Base-by-base conservation (phyloP, 2,329 filamentous ascomycete genomes). In the Sarocladium kiliense region DNA sequence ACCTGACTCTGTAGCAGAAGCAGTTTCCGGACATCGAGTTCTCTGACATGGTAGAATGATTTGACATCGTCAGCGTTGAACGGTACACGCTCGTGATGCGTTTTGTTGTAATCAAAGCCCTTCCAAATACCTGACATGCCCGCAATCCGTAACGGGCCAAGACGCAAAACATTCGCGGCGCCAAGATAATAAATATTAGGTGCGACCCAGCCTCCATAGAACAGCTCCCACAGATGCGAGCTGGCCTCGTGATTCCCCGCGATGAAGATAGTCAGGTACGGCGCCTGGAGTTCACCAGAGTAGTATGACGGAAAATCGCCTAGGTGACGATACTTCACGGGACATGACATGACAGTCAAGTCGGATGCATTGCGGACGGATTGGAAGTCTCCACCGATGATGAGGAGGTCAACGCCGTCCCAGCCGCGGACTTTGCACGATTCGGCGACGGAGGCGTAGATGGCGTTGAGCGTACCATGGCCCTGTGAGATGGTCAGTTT, bases 161-260 rank as follows among this genome's bases (percentile, higher is more conserved):
- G 77, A 18, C 87, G 86, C 39, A 99, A 68, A 9, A 99, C 86
- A 66, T 96, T 97, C 57, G 94, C 91, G 32, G 91, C 90, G 50
- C 94, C 94, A 69, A 97, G 80, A 72, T 97, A 99, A 77, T 97
- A 99, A 60, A 99, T 97, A 62, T 94, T 96, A 9, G 91, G 91
- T 7, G 93, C 93, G 5, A 91, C 94, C 94, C 94, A 99, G 53
- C 94, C 94, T 53, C 94, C 94, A 67, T 97, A 96, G 74, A 90
- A 96, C 0, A 99, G 81, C 72, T 99, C 94, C 77, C 86, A 94
- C 4, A 96, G 76, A 70, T 97, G 85, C 53, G 89, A 91, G 64
- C 89, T 89, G 1, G 94, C 93, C 74, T 99, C 94, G 65, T 99
- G 94, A 67, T 99, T 99, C 2, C 94, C 94, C 42, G 87, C 92